Base-by-base conservation (phyloP, 768 basidiomycete genomes). In the Nidularia pulvinata region DNA sequence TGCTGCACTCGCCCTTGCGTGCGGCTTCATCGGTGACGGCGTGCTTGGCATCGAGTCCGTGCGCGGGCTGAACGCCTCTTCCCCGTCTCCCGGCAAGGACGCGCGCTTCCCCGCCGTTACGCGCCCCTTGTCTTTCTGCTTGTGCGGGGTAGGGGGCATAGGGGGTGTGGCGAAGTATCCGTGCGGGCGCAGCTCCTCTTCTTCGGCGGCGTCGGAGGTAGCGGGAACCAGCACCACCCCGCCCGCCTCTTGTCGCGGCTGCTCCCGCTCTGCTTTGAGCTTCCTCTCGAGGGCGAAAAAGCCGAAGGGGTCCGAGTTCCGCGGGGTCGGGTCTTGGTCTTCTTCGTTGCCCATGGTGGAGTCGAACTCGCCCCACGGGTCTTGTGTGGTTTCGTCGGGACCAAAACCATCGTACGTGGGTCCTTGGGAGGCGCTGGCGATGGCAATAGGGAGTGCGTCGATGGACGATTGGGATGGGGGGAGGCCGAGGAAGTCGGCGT, bases 261-360 rank as follows among this genome's bases (percentile, higher is more conserved):
- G n/a, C 4, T 62, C 57, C 5, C 80, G 78, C 42, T 74, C 68
- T 1, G 65, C 72, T 58, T 79, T 81, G 55, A 84, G 61, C 48
- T 74, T 78, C 49, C 70, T 72, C 61, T 85, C 82, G 0, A 81
- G 72, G 14, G 82, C 79, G 33, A 82, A 69, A 56, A 85, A 83
- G 0, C 83, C 83, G 55, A 85, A 85, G 0, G 82, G 83, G 55
- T 85, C 83, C 0, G 80, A 80, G 33, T 58, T 65, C 7, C 62
- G 57, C 25, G 57, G 57, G 5, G 60, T 39, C 25, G 53, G 55
- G 7, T 9, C 7, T n/a, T n/a, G 9, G 37, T 39, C 37, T 39
- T n/a, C 37, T 39, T 39, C 37, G 37, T 39, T n/a, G 25, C 50
- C 49, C 6, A 34, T 19, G 37, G 47, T 54, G 32, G 51, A 42